These are phyloP conservation scores for Naumovozyma castellii DNA, from an alignment of 805 yeast genomes.

Conservation along the genomic window DNA sequence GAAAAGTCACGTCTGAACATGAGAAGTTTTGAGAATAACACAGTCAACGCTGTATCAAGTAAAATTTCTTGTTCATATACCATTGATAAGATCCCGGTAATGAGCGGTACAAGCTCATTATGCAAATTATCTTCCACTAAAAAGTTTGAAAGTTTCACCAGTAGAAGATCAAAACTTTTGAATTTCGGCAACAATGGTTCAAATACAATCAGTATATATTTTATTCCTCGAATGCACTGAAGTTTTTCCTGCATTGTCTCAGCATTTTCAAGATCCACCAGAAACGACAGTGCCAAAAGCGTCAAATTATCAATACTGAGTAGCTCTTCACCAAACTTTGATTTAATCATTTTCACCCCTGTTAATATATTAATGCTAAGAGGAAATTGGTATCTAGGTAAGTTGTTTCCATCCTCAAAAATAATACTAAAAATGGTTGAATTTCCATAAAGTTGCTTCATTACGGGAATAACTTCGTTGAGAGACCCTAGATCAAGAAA, in stretches of 20 bases:
- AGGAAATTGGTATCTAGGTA: conserved; percentile 11
- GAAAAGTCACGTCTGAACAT: background rate
- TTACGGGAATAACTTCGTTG: conserved; percentile 3
- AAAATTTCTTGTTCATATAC: conserved; percentile 1
- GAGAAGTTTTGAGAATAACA: conserved; percentile 10
- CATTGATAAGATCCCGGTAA: conserved; percentile 6
- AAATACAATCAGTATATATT: conserved; percentile 10
- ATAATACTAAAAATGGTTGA: conserved; percentile 2
- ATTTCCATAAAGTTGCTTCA: conserved; percentile 4
- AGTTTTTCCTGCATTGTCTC: conserved; percentile 5
- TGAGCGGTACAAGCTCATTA: conserved; percentile 10
- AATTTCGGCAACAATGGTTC: conserved; percentile 4
- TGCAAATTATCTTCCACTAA: conserved; percentile 8
- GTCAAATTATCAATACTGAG: conserved; percentile 5
- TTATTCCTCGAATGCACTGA: conserved; percentile 14
- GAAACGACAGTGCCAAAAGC: conserved; percentile 12
- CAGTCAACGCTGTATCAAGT: conserved; percentile 9
- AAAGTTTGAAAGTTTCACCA: conserved; percentile 7
- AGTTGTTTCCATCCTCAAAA: conserved; percentile 1
- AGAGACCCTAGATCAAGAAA: conserved; percentile 15
- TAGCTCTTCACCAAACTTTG: background rate
- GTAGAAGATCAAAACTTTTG: conserved; percentile 3
- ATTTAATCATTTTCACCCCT: conserved; percentile 7
- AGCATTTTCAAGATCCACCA: conserved; percentile 13
- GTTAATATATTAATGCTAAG: conserved; percentile 8